Evolutionary conservation across 768 basidiomycete species (phyloP), one percentile per base, ranked within the genome.

Genomic region (Roridomyces roridus): DNA sequence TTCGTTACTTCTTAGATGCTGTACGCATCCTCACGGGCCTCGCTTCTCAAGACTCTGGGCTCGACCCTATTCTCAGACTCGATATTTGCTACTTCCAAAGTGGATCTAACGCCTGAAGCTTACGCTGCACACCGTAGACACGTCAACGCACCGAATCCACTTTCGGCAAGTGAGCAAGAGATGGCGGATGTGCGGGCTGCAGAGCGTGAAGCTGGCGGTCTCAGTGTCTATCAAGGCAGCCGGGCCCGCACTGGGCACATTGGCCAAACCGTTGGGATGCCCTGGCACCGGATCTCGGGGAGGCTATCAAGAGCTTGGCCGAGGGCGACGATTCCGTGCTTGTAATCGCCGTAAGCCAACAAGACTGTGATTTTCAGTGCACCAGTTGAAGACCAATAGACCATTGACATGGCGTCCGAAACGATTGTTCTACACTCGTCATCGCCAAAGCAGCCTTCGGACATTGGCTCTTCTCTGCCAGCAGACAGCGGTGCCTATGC

Each of bases 151-250:
- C 91, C 93, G 2, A 82, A 91, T 59, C 96, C 95, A 1, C 78
- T 97, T 64, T 93, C 88, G 35, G 82, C 84, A 0, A 82, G 88
- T 28, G 96, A 98, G 72, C 82, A 86, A 57, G 94, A 96, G 69
- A 80, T 96, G 59, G 88, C 82, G 0, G 86, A 88, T 51, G 80
- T 96, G 56, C 84, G 82, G 44, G 83, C 85, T 1, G 91, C 92
- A 4, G 96, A 96, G 68, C 79, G 84, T n/a, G 75, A 78, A 51
- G 80, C 79, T 9, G 81, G 77, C 46, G 67, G 67, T 14, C 69
- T 75, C 35, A 73, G 72, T 44, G 68, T 70, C 1, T 89, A 88
- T 61, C 80, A 85, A 57, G 88, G 86, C 7, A 88, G 83, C 61
- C 76, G 79, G 25, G 78, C 75, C 3, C 75, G 85, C 59, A 72